Conservation (phyloP, 2,329 filamentous ascomycete species). For the Pseudocercospora eumusae region DNA sequence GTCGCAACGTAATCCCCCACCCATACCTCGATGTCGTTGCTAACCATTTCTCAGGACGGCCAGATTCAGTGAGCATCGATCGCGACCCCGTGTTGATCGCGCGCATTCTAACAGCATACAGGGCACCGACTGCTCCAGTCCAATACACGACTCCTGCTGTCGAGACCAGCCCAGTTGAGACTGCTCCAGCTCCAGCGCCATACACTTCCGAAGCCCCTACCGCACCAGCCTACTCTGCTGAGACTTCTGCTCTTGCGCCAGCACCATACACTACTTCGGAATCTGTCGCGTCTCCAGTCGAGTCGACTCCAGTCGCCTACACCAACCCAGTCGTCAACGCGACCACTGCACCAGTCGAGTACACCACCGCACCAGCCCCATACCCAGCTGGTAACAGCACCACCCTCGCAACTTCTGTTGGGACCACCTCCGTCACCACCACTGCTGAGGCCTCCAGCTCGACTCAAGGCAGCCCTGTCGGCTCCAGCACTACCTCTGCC, state of each 20-base stretch:
- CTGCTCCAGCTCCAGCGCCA: slow-evolving; percentile 13
- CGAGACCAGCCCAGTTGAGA: slow-evolving; percentile 13
- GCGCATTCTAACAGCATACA: background rate
- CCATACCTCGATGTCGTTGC: slow-evolving; percentile 9
- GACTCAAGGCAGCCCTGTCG: slow-evolving; percentile 15
- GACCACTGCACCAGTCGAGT: slow-evolving; percentile 16
- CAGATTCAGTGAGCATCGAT: slow-evolving; percentile 24
- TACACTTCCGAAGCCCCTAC: slow-evolving; percentile 14
- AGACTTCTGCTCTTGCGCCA: slow-evolving; percentile 7
- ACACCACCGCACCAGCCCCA: slow-evolving; percentile 23
- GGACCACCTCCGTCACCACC: slow-evolving; percentile 17
- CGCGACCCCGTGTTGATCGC: background rate
- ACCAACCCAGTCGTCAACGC: slow-evolving; percentile 16
- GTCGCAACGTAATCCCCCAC: background rate
- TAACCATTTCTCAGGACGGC: slow-evolving; percentile 21
- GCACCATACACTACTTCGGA: slow-evolving; percentile 12
- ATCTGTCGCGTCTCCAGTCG: slow-evolving; percentile 11
- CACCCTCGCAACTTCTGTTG: slow-evolving; percentile 19
- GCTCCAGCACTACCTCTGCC: slow-evolving; percentile 15
- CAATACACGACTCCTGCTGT: slow-evolving; percentile 11
- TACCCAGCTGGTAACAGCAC: slow-evolving; percentile 27
- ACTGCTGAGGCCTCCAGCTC: slow-evolving; percentile 17
- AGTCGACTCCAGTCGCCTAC: slow-evolving; percentile 11
- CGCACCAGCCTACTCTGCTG: slow-evolving; percentile 13
- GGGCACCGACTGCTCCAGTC: slow-evolving; percentile 21